Conservation (phyloP, 768 basidiomycete species). For the Termitomyces sp. region DNA sequence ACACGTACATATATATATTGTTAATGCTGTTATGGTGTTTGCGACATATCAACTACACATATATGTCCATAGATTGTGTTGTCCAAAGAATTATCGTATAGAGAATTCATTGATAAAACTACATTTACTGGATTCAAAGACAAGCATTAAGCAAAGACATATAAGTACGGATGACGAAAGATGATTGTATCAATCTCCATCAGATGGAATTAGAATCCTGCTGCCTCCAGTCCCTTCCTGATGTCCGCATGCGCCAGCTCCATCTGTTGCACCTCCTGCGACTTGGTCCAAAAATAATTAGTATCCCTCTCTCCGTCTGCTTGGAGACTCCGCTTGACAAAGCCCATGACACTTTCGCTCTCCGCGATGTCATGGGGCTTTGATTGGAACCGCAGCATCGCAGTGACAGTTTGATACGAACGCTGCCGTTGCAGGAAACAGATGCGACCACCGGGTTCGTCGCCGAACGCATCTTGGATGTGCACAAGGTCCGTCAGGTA, state of each 20-base stretch:
- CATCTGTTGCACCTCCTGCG: conserved; percentile 52
- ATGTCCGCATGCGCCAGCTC: conserved; percentile 62
- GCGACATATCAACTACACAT: background rate
- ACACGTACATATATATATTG: background rate
- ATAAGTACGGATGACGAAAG: background rate
- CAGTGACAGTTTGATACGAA: conserved; percentile 47
- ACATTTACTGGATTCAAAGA: background rate
- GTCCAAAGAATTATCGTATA: background rate
- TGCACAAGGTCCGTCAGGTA: conserved; percentile 57
- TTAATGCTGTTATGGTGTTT: background rate
- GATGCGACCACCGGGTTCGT: conserved; percentile 31
- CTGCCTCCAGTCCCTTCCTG: conserved; percentile 59
- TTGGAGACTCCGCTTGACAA: conserved; percentile 42
- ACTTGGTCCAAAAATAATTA: conserved; percentile 51
- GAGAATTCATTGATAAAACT: background rate
- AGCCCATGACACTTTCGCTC: conserved; percentile 37
- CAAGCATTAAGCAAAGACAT: background rate
- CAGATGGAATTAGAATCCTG: conserved; percentile 45
- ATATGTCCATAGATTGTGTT: background rate
- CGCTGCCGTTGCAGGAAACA: conserved; percentile 51
- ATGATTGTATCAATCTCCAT: background rate
- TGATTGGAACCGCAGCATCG: conserved; percentile 53
- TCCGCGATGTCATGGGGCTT: conserved; percentile 43
- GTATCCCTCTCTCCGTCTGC: conserved; percentile 35
- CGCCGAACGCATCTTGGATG: conserved; percentile 43